Evolutionary conservation across 2,329 filamentous ascomycete species (phyloP), one percentile per base, ranked within the genome.

Genomic region (Ampelomyces quisqualis): DNA sequence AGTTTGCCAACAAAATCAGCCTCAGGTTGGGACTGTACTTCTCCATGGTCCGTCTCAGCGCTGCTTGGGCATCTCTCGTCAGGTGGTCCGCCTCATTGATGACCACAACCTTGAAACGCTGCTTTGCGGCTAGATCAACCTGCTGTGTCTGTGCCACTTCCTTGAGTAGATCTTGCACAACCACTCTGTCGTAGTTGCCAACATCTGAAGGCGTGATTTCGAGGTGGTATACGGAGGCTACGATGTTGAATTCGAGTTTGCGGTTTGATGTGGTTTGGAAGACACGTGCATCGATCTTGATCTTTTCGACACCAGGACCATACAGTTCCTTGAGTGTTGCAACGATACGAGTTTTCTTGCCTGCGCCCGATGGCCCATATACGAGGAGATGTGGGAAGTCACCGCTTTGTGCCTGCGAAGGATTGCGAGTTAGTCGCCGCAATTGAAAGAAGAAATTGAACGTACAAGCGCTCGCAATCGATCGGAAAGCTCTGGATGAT

Each of bases 161-260:
- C 70, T 98, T 98, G 34, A 98, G 75, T 34, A 98, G 75, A 62
- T 97, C 93, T 65, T 98, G 93, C 10, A 98, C 79, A 2, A 98
- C 93, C 3, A 98, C 93, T 39, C 93, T 81, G 70, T 98, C 93
- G 63, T 96, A 96, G 68, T 86, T 95, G 47, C 91, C 93, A 4
- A 98, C 93, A 58, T 98, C 93, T 1, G 89, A 94, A 0, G 93
- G 93, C 6, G 93, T 98, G 64, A 98, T 98, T 69, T 98, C 93
- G 58, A 98, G 84, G 70, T 98, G 93, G 73, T 98, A 98, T 51
- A 96, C 84, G 0, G 91, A 97, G 30, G 90, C 84, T 39, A 98
- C 93, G 51, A 98, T 95, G 73, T 96, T 98, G 80, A 98, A 98
- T 72, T 98, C 93, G 58, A 98, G 85, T 72, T 98, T 98, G 66